These are phyloP conservation scores for Saitoella complicata DNA, from an alignment of 805 yeast species.

Conservation along the genomic window DNA sequence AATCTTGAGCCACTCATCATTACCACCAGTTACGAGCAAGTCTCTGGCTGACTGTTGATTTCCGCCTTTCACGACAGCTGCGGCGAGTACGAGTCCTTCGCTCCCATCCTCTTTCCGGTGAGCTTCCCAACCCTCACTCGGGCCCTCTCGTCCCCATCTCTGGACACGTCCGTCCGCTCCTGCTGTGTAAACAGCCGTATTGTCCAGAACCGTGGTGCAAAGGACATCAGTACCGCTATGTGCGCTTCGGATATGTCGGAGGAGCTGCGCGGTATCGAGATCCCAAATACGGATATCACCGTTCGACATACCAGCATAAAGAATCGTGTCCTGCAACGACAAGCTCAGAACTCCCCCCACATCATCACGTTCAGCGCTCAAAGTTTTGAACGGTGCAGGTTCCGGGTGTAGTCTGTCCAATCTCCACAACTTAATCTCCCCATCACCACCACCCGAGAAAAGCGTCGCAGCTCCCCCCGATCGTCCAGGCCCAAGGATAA, in stretches of 20 bases:
- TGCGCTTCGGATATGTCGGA: slow-evolving; percentile 20
- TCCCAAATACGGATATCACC: slow-evolving; percentile 80
- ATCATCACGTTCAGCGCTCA: slow-evolving; percentile 30
- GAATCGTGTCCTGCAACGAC: slow-evolving; percentile 43
- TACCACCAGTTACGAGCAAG: slow-evolving; percentile 51
- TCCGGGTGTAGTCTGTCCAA: slow-evolving; percentile 14
- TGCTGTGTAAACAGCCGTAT: slow-evolving; percentile 44
- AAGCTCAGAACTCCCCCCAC: slow-evolving; percentile 60
- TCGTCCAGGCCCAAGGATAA: not conserved
- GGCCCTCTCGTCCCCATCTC: slow-evolving; percentile 35
- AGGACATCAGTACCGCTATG: slow-evolving; percentile 35
- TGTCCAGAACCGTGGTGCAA: slow-evolving; percentile 39
- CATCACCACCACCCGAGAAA: slow-evolving; percentile 82
- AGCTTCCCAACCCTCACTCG: slow-evolving; percentile 13
- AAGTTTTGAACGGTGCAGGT: too few species aligned
- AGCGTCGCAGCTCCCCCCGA: slow-evolving; percentile 23
- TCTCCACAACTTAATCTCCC: slow-evolving; percentile 68
- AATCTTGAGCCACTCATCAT: slow-evolving; percentile 47
- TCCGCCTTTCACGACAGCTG: slow-evolving; percentile 30
- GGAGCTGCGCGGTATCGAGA: slow-evolving; percentile 58
- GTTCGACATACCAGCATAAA: slow-evolving; percentile 68
- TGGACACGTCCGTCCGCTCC: slow-evolving; percentile 32
- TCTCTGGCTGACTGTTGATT: slow-evolving; percentile 18
- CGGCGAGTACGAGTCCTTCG: slow-evolving; percentile 41
- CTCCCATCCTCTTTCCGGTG: slow-evolving; percentile 36